Evolutionary conservation across 1,284 basidiomycete genomes (phyloP).

Genomic region (Gymnopus androsaceus): DNA sequence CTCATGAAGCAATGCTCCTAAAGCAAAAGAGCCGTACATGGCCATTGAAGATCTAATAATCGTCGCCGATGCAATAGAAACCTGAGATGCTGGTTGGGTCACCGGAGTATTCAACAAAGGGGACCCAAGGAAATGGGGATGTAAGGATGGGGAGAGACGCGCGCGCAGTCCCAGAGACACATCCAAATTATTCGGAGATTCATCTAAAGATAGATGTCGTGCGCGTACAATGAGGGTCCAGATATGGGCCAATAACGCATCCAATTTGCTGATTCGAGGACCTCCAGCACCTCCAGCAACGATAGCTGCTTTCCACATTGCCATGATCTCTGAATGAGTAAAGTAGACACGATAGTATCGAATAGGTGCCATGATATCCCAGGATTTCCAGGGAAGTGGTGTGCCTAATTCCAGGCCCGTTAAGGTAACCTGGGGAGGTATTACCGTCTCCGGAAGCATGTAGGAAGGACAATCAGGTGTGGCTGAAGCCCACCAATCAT

Average conservation of each 20-base stretch:
- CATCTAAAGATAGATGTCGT: slow-evolving; percentile 24
- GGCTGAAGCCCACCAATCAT: slow-evolving; percentile 39
- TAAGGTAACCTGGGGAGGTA: slow-evolving; percentile 23
- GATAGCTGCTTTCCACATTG: slow-evolving; percentile 32
- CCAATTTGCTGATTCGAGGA: slow-evolving; percentile 36
- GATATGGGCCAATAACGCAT: slow-evolving; percentile 44
- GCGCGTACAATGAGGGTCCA: slow-evolving; percentile 42
- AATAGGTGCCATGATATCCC: slow-evolving; percentile 34
- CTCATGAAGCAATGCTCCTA: slow-evolving; percentile 40
- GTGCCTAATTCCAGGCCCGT: slow-evolving; percentile 22
- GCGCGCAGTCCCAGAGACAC: slow-evolving; percentile 36
- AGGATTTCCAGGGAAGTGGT: slow-evolving; percentile 39
- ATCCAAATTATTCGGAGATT: slow-evolving; percentile 26
- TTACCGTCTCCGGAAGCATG: slow-evolving; percentile 23
- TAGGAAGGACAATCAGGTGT: slow-evolving; percentile 26
- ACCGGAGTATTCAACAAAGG: slow-evolving; percentile 34
- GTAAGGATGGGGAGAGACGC: slow-evolving; percentile 32
- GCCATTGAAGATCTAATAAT: slow-evolving; percentile 33
- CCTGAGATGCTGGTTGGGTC: slow-evolving; percentile 12
- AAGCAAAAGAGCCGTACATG: slow-evolving; percentile 26
- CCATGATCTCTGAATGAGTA: slow-evolving; percentile 32
- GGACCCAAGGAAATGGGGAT: slow-evolving; percentile 38
- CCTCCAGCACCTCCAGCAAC: neutral
- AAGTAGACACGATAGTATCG: slow-evolving; percentile 38
- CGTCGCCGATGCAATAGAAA: slow-evolving; percentile 26